phyloP scores from a whole-genome alignment of 1,139 yeast species.

The Arxiozyma slooffiae region DNA sequence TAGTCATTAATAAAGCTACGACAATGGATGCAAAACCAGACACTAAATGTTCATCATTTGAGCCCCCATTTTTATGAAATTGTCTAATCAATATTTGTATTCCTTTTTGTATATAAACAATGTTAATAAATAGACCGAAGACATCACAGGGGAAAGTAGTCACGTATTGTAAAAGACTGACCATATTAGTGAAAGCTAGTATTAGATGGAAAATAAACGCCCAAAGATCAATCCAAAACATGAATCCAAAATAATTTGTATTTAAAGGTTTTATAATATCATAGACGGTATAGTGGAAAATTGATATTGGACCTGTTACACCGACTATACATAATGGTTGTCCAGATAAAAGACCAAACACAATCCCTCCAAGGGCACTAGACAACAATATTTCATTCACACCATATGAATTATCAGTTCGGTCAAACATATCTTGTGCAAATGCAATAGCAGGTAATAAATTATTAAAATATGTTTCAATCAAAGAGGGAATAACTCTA shows the following conservation, averaged over 20 bases:
- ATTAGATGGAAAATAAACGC: constrained; percentile 70
- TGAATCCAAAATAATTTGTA: constrained; percentile 63
- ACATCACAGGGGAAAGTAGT: constrained; percentile 84
- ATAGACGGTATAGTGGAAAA: constrained; percentile 85
- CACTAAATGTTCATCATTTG: constrained; percentile 30
- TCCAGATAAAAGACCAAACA: constrained; percentile 77
- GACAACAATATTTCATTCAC: constrained; percentile 80
- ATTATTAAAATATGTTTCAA: constrained; percentile 81
- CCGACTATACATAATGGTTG: constrained; percentile 96
- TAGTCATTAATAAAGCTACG: constrained; percentile 60
- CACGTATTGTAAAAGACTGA: constrained; percentile 59
- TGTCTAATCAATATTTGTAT: constrained; percentile 70
- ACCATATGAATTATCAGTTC: constrained; percentile 78
- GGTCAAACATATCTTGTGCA: constrained; percentile 94
- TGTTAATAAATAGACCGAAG: constrained; percentile 83
- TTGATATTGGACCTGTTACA: constrained; percentile 89
- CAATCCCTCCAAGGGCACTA: constrained; percentile 80
- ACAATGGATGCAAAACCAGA: constrained; percentile 64
- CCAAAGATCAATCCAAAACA: constrained; percentile 96
- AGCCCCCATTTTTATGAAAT: constrained; percentile 32
- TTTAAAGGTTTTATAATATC: constrained; percentile 55
- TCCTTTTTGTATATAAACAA: constrained; percentile 88
- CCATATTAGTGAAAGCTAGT: constrained; percentile 62
- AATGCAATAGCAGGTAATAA: constrained; percentile 89
- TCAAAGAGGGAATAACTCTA: constrained; percentile 78